phyloP scores from a whole-genome alignment of 208 protist genomes.

The Trypanosoma avium region DNA sequence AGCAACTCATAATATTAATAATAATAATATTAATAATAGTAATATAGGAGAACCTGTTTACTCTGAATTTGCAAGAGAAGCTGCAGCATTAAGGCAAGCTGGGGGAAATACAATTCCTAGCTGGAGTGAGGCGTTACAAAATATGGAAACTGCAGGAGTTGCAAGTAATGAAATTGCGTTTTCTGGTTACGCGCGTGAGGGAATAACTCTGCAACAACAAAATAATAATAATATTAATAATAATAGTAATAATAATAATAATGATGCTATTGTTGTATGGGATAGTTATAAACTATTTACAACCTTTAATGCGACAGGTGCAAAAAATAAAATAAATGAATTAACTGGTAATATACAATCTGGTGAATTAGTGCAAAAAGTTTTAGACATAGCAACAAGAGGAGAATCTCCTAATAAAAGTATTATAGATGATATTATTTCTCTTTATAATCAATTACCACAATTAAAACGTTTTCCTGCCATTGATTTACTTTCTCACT shows the following conservation, averaged over 20 bases:
- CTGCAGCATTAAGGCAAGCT: constrained; percentile 17
- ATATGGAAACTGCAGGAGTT: constrained; percentile 12
- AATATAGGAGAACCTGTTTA: constrained; percentile 18
- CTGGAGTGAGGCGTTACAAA: constrained; percentile 26
- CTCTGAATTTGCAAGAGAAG: constrained; percentile 28
- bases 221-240: too few species aligned
- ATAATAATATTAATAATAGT: too few species aligned
- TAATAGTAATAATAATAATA: too few species aligned
- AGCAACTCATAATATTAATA: background rate
- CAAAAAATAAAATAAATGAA: constrained; percentile 61
- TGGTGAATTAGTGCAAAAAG: constrained; percentile 7
- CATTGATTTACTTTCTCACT: constrained; percentile 29
- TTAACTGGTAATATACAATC: constrained; percentile 16
- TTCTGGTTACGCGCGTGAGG: constrained; percentile 28
- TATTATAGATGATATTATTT: constrained; percentile 13
- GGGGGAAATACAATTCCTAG: constrained; percentile 5
- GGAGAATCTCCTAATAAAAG: constrained; percentile 5
- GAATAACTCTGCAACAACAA: constrained; percentile 13
- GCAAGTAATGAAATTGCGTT: constrained; percentile 23
- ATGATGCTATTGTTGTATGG: constrained; percentile 15
- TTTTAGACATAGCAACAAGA: constrained; percentile 3
- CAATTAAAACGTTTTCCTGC: constrained; percentile 35
- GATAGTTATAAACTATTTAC: constrained; percentile 35
- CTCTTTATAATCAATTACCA: constrained; percentile 24
- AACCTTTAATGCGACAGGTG: constrained; percentile 46